Conservation (phyloP, 148 eudicot species). For the Fagopyrum tataricum region DNA sequence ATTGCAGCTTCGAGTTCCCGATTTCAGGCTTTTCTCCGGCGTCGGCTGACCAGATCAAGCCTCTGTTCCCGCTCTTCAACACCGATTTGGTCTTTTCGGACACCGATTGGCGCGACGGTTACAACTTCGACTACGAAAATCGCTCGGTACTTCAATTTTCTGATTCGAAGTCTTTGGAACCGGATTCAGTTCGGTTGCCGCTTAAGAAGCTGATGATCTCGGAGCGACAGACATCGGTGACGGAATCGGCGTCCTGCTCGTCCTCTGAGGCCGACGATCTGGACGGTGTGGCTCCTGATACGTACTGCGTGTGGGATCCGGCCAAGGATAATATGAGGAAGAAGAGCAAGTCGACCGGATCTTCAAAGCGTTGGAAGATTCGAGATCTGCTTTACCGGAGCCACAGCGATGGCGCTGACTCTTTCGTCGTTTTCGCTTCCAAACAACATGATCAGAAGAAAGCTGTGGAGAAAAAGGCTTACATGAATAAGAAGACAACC, state of each 20-base stretch:
- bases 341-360: slow-evolving; percentile 61
- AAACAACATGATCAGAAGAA: slow-evolving; percentile 8
- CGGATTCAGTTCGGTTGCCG: slow-evolving; percentile 26
- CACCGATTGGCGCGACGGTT: slow-evolving; percentile 8
- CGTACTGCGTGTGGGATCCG: slow-evolving; percentile 82
- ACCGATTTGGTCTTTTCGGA: slow-evolving; percentile 25
- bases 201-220: slow-evolving; percentile 43
- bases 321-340: slow-evolving; percentile 27
- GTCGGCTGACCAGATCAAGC: slow-evolving; percentile 45
- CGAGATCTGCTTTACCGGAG: slow-evolving; percentile 54
- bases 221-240: slow-evolving; percentile 29
- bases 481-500: slow-evolving; percentile 9
- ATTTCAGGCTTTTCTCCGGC: slow-evolving; percentile 16
- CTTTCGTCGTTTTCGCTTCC: slow-evolving; percentile 27
- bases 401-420: slow-evolving; percentile 72
- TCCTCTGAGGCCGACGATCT: slow-evolving; percentile 67
- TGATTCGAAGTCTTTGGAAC: background rate
- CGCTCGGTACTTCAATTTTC: background rate
- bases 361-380: slow-evolving; percentile 68
- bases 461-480: slow-evolving; percentile 2
- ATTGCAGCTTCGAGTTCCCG: slow-evolving; percentile 38
- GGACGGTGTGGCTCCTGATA: slow-evolving; percentile 52
- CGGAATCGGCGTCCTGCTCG: slow-evolving; percentile 34
- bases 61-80: slow-evolving; percentile 50
- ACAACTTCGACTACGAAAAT: background rate